phyloP scores from a whole-genome alignment of 371 early-diverging fungal genomes.

The Blakeslea trispora region DNA sequence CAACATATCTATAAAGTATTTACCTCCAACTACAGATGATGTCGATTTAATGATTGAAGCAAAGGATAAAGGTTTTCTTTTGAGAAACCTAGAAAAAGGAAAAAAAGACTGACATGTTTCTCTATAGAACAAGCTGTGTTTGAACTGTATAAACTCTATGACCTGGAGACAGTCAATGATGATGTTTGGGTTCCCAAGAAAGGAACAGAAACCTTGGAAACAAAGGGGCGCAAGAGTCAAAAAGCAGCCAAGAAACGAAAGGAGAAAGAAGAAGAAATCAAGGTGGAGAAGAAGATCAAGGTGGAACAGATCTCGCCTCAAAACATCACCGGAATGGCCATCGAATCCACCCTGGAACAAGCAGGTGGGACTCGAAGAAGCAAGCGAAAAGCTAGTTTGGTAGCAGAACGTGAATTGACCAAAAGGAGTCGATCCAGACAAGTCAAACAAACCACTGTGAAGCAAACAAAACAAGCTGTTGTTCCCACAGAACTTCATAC shows the following conservation, averaged over 20 bases:
- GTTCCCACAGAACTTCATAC: too few species aligned
- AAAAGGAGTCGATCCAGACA: constrained; percentile 6
- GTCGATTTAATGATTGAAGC: constrained; percentile 62
- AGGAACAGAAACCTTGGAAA: constrained; percentile 20
- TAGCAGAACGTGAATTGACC: neutral
- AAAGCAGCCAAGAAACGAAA: constrained; percentile 7
- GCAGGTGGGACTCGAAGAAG: neutral
- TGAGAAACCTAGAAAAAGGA: too few species aligned
- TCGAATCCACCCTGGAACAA: neutral
- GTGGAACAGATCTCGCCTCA: too few species aligned
- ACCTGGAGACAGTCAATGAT: constrained; percentile 39
- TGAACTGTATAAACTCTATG: constrained; percentile 43
- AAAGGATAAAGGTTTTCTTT: constrained; percentile 48
- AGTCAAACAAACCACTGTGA: too few species aligned
- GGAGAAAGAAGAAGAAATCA: constrained; percentile 4
- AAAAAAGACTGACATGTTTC: too few species aligned
- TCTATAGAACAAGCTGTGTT: constrained; percentile 55
- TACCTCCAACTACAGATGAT: constrained; percentile 52
- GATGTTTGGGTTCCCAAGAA: constrained; percentile 27
- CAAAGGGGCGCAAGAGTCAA: constrained; percentile 27
- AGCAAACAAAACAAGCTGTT: too few species aligned
- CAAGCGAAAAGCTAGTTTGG: neutral
- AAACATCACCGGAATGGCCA: too few species aligned
- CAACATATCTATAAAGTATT: constrained; percentile 9
- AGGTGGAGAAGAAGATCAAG: neutral